These are phyloP conservation scores for Ceratocystis variospora DNA, from an alignment of 2,329 filamentous ascomycete genomes.

Conservation along the genomic window DNA sequence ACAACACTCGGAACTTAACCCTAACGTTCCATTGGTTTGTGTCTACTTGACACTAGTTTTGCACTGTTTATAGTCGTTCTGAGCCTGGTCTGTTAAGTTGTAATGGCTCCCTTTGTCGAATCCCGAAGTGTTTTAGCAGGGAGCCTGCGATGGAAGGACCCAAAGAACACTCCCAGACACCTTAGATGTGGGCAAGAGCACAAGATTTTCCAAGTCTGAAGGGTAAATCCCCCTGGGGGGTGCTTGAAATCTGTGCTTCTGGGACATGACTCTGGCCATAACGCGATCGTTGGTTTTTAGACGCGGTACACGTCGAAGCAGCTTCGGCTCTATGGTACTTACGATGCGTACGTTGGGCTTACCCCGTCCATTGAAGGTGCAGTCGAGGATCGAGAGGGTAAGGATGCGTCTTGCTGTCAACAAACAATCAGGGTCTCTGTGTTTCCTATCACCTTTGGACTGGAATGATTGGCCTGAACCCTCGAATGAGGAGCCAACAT, in stretches of 20 bases:
- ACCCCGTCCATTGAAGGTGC: slow-evolving; percentile 10
- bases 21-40: slow-evolving; percentile 57
- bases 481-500: neutral
- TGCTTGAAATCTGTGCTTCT: slow-evolving; percentile 63
- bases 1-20: slow-evolving; percentile 86
- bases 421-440: slow-evolving; percentile 34
- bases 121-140: slow-evolving; percentile 29
- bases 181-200: slow-evolving; percentile 39
- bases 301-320: neutral
- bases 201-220: slow-evolving; percentile 54
- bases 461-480: slow-evolving; percentile 20
- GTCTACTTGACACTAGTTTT: slow-evolving; percentile 38
- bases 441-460: slow-evolving; percentile 27
- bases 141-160: slow-evolving; percentile 34
- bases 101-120: slow-evolving; percentile 26
- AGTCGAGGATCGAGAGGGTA: slow-evolving; percentile 23
- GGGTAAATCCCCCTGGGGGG: slow-evolving; percentile 59
- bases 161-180: slow-evolving; percentile 43
- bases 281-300: slow-evolving; percentile 22
- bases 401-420: slow-evolving; percentile 28
- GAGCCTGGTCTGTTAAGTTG: slow-evolving; percentile 43
- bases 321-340: neutral
- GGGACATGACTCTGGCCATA: slow-evolving; percentile 45
- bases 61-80: slow-evolving; percentile 49
- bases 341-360: slow-evolving; percentile 2